Evolutionary conservation across 805 yeast species (phyloP).

Genomic region (Babjeviella inositovora): DNA sequence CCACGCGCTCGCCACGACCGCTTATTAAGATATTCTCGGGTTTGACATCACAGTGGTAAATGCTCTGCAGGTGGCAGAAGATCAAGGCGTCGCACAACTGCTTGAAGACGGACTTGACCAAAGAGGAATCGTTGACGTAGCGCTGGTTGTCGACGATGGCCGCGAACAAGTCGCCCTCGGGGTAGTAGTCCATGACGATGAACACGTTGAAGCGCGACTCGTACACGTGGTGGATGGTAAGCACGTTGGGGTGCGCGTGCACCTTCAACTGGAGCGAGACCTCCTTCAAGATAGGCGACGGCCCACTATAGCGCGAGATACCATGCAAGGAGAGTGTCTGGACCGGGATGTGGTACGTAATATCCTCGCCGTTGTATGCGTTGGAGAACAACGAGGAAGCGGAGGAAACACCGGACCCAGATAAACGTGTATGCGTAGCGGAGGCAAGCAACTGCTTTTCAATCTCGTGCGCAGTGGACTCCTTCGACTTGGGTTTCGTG

Average conservation of each 20-base stretch:
- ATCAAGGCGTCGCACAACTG: constrained; percentile 76
- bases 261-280: constrained; percentile 60
- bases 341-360: too few relatives aligned
- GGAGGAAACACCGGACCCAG: constrained; percentile 9
- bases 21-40: constrained; percentile 83
- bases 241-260: constrained; percentile 65
- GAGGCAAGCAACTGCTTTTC: constrained; percentile 12
- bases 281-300: constrained; percentile 35
- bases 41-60: constrained; percentile 88
- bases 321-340: too few relatives aligned
- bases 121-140: constrained; percentile 33
- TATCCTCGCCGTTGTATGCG: too few relatives aligned
- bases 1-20: constrained; percentile 33
- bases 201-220: constrained; percentile 43
- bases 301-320: constrained; percentile 10
- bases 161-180: constrained; percentile 76
- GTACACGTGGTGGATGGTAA: constrained; percentile 59
- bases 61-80: constrained; percentile 69
- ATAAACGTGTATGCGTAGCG: constrained; percentile 15
- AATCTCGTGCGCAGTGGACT: constrained; percentile 5
- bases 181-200: constrained; percentile 74
- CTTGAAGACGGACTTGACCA: constrained; percentile 40
- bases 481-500: constrained; percentile 6
- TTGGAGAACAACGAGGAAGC: constrained; percentile 11
- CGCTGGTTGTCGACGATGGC: constrained; percentile 65